Evolutionary conservation across 2,329 filamentous ascomycete species (phyloP), one percentile per base, ranked within the genome.

Genomic region (Talaromyces sp.): DNA sequence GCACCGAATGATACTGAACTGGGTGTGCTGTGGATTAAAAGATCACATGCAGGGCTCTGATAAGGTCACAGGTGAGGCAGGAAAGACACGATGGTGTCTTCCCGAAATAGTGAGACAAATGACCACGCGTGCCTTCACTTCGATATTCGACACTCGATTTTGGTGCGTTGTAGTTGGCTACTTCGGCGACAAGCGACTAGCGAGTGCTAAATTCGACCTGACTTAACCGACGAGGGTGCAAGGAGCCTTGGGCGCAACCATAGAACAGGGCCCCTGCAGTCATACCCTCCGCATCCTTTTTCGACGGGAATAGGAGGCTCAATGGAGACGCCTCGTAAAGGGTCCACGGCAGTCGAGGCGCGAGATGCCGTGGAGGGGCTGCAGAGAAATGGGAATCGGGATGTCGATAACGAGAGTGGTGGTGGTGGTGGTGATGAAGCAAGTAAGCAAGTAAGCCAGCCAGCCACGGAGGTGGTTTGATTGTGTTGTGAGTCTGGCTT

Each of bases 231-330:
- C 25, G 62, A 53, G 70, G 73, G 75, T 72, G 75, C 74, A 72
- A 76, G 75, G 73, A 77, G 76, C 74, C 73, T 72, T 75, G 74
- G 76, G 76, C 76, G 76, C 77, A 77, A 75, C 70, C 71, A 71
- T 69, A 76, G 75, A 69, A 73, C 72, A 74, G 69, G 75, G 74
- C 73, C 74, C 75, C 71, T 74, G 73, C 67, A 68, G 71, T 72
- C 76, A 78, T 78, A 73, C 71, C 76, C 75, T 78, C 73, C 75
- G 70, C 76, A 78, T 78, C 67, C 72, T 75, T 72, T 70, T 68
- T 61, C 62, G 47, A 49, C 61, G 34, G 58, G 61, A 36, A 61
- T 61, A 64, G 53, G 47, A 68, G 60, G 43, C 67, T 64, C 61
- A 61, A 65, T 64, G 63, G 54, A 66, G 63, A 59, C 47, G 59